Conservation (phyloP, 352 stramenopile genomes). For the Globisporangium orthogonon region DNA sequence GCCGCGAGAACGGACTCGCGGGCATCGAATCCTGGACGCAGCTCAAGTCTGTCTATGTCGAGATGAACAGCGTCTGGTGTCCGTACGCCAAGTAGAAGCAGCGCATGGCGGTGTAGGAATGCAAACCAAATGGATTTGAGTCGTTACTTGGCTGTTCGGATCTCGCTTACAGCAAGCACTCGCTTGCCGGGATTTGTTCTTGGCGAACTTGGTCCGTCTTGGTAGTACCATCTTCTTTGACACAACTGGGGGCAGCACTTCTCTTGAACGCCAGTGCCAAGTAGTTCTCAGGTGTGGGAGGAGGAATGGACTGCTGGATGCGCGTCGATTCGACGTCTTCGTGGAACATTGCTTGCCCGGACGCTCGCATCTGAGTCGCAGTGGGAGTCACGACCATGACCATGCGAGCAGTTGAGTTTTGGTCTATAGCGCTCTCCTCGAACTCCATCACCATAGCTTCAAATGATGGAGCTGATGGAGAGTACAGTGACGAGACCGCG, state of each 20-base stretch:
- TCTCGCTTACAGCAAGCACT: conserved; percentile 6
- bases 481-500: conserved; percentile 18
- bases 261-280: conserved; percentile 42
- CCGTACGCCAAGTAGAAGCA: conserved; percentile 39
- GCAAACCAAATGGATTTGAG: neutral
- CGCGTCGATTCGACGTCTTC: conserved; percentile 6
- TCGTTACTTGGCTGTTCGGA: neutral
- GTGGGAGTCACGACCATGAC: neutral
- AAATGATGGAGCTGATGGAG: conserved; percentile 21
- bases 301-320: conserved; percentile 5
- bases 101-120: neutral
- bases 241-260: neutral
- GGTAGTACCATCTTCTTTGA: neutral
- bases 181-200: conserved; percentile 12
- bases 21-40: conserved; percentile 88
- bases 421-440: neutral
- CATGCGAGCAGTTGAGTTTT: neutral
- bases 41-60: conserved; percentile 86
- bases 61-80: conserved; percentile 72
- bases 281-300: conserved; percentile 20
- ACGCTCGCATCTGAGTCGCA: neutral
- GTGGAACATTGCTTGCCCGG: no score
- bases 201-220: conserved; percentile 21
- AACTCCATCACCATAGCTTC: conserved; percentile 4
- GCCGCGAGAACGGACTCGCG: conserved; percentile 88